Evolutionary conservation across 129 eudicot genomes (phyloP), one percentile per base, ranked within the genome.

Genomic region (Silybum marianum): DNA sequence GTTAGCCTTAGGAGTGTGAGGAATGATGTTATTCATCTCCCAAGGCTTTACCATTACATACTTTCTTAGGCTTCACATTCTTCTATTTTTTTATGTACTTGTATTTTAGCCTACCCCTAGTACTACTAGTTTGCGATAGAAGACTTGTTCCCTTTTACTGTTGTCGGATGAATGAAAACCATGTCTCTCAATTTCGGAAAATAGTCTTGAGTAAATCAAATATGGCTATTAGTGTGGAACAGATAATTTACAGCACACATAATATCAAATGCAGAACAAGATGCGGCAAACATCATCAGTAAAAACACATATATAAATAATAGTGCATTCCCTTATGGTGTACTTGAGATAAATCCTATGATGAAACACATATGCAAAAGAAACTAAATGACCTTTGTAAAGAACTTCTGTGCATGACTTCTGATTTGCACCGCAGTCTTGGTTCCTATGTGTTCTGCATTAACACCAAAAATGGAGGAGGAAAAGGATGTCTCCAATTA

Each of bases 401-500:
- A 95, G 88, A 95, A 95, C 76, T 95, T 95, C 80, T 95, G 99
- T 63, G 99, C 99, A 88, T 95, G 99, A 87, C 99, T 95, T 91
- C 99, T 86, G 89, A 95, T 95, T 88, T 95, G 99, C 92, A 95
- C 99, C 78, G 99, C 99, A 34, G 99, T 95, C 97, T 95, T 95
- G 77, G 99, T 93, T 81, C 99, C 99, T 69, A 95, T 93, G 88
- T 95, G 99, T 90, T 95, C 99, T 95, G 97, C 85, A 75, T 48
- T 77, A 85, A 80, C 85, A 84, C 83, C 88, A 85, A 83, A 78
- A 85, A 85, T 77, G 71, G 77, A 84, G 87, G 79, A 84, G 80
- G 62, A 79, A 84, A 85, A 75, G 81, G 44, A 77, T 80, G 22
- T 87, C 87, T 77, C 82, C 86, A 72, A 77, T 77, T 82, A 42